Conservation (phyloP, 2,329 filamentous ascomycete species). For the Aotearoamyces nothofagi region DNA sequence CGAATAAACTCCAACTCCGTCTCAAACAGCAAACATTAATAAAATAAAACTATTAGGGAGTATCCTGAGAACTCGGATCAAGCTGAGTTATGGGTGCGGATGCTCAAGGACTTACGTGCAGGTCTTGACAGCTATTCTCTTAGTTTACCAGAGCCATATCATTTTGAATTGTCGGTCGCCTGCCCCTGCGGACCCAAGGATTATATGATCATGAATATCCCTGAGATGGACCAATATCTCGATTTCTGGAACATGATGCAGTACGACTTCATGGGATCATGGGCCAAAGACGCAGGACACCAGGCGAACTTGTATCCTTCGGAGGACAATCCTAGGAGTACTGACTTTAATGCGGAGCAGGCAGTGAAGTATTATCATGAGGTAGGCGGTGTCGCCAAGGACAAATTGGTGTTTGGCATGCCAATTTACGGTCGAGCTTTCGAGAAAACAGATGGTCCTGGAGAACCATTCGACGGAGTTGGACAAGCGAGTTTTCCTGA, state of each 20-base stretch:
- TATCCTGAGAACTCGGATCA: conserved; percentile 6
- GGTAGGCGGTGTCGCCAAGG: conserved; percentile 37
- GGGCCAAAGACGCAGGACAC: conserved; percentile 26
- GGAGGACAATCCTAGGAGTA: conserved; percentile 39
- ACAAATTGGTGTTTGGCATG: conserved; percentile 63
- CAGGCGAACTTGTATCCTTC: conserved; percentile 53
- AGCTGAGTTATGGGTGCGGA: conserved; percentile 20
- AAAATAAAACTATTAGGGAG: too few species aligned
- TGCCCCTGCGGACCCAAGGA: conserved; percentile 30
- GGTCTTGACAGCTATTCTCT: conserved; percentile 31
- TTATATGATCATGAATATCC: conserved; percentile 30
- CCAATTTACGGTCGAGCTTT: conserved; percentile 68
- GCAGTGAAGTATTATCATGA: conserved; percentile 53
- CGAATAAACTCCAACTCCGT: too few species aligned
- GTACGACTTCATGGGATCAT: conserved; percentile 42
- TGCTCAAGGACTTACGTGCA: conserved; percentile 13
- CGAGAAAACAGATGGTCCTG: conserved; percentile 45
- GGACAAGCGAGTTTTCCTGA: conserved; percentile 48
- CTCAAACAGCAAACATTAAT: too few species aligned
- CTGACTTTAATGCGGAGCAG: conserved; percentile 51
- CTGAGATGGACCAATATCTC: conserved; percentile 28
- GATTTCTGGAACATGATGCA: conserved; percentile 49
- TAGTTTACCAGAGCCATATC: conserved; percentile 26
- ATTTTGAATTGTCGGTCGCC: conserved; percentile 36
- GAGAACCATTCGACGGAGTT: conserved; percentile 43